Evolutionary conservation across 768 basidiomycete species (phyloP).

Genomic region (Holtermannia corniformis): DNA sequence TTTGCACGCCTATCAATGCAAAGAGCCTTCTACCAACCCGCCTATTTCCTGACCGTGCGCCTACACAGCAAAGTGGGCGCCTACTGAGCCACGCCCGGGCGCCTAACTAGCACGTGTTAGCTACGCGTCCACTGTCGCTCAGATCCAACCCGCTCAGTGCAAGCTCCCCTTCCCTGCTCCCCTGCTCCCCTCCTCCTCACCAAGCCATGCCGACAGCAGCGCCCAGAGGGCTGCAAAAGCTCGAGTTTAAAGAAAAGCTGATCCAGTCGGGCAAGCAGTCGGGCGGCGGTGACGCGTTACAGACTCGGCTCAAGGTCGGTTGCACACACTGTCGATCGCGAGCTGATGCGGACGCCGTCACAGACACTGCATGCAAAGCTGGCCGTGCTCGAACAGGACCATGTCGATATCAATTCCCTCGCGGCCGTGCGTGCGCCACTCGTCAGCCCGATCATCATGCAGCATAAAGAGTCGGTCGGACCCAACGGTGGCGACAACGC

Average conservation of each 20-base stretch:
- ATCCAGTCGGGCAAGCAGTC: conserved; percentile 58
- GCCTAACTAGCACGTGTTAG: no score
- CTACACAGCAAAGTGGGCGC: no score
- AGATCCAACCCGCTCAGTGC: no score
- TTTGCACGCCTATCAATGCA: no score
- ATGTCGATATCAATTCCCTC: conserved; percentile 65
- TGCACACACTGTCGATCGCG: neutral
- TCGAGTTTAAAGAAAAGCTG: conserved; percentile 70
- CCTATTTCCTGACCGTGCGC: no score
- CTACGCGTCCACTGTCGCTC: no score
- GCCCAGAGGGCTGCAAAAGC: conserved; percentile 20
- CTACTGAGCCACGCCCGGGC: no score
- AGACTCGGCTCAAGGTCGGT: conserved; percentile 68
- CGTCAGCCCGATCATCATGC: conserved; percentile 64
- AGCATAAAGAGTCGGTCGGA: conserved; percentile 66
- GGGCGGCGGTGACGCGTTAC: conserved; percentile 58
- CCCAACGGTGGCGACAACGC: neutral
- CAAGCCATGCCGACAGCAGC: conserved; percentile 4
- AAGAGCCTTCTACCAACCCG: no score
- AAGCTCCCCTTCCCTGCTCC: no score
- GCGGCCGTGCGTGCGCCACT: conserved; percentile 64
- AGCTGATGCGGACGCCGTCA: neutral
- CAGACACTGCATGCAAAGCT: conserved; percentile 47
- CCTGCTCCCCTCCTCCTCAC: no score
- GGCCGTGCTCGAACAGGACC: conserved; percentile 76